phyloP scores from a whole-genome alignment of 2,329 filamentous ascomycete genomes.

The Penicillium sp. region DNA sequence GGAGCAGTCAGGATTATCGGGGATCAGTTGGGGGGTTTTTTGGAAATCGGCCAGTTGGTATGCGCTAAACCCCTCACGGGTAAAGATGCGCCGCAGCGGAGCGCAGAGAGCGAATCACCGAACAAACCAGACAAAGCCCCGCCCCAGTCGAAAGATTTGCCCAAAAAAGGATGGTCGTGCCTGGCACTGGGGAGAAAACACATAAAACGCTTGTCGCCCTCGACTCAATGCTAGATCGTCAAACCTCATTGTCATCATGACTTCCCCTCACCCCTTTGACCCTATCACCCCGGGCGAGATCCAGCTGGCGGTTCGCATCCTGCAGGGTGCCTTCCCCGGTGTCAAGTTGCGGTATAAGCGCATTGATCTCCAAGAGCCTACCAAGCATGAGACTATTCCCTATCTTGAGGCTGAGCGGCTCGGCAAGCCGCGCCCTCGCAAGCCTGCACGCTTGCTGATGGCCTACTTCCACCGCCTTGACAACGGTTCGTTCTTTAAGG shows the following conservation, averaged over 20 bases:
- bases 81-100: constrained; percentile 22
- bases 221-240: not conserved
- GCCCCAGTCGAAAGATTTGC: constrained; percentile 21
- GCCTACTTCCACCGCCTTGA: constrained; percentile 51
- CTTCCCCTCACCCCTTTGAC: constrained; percentile 43
- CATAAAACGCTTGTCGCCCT: constrained; percentile 12
- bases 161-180: constrained; percentile 9
- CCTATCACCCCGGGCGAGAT: constrained; percentile 45
- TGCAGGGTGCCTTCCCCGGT: constrained; percentile 40
- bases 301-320: constrained; percentile 41
- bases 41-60: not conserved
- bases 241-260: constrained; percentile 16
- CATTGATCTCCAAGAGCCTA: constrained; percentile 67
- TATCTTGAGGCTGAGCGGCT: constrained; percentile 65
- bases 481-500: constrained; percentile 46
- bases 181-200: not conserved
- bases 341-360: constrained; percentile 59
- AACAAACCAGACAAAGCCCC: not conserved
- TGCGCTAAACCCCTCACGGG: constrained; percentile 17
- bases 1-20: not conserved
- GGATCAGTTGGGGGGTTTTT: not conserved
- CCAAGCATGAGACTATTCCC: constrained; percentile 60
- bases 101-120: constrained; percentile 15
- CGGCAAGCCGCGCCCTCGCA: constrained; percentile 51
- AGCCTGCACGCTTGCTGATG: constrained; percentile 56